Evolutionary conservation across 2,329 filamentous ascomycete species (phyloP), one percentile per base, ranked within the genome.

Genomic region (Pyrenochaeta sp.): DNA sequence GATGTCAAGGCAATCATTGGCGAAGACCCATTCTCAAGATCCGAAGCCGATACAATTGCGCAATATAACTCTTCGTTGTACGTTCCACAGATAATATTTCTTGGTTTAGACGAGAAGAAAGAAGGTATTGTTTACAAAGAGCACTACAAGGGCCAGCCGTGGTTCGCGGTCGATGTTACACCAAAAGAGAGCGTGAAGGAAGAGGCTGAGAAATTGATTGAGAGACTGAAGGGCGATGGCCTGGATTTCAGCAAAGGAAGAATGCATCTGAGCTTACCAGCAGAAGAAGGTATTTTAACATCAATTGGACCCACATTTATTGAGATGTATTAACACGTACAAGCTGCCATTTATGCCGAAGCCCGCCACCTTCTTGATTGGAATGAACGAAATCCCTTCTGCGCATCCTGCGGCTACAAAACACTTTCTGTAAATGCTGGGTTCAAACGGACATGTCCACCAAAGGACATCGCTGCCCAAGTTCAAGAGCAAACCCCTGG

Each of bases 341-440:
- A 58, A 95, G 95, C 93, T 54, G 92, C 93, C 44, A 90, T 97
- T 40, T 97, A 92, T 65, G 94, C 92, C 12, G 91, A 97, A 76
- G 91, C 92, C 7, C 88, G 94, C 49, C 90, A 92, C 40, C 82
- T 97, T 21, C 81, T 96, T 31, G 95, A 98, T 79, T 99, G 95
- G 95, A 98, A 99, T 78, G 83, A 83, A 21, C 90, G 94, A 45
- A 97, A 96, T 77, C 90, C 89, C 27, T 99, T 92, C 82, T 99
- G 95, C 75, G 92, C 88, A 29, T 89, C 89, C 50, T 99, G 95
- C 76, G 94, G 95, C 30, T 85, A 90, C 68, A 87, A 85, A 20
- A 98, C 92, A 0, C 80, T 97, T 55, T 90, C 89, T 15, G 82
- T 91, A 21, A 89, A 93, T 67, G 90, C 87, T 4, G 91, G 91